These are phyloP conservation scores for Colletotrichum lindemuthianum DNA, from an alignment of 2,329 filamentous ascomycete genomes.

Conservation along the genomic window DNA sequence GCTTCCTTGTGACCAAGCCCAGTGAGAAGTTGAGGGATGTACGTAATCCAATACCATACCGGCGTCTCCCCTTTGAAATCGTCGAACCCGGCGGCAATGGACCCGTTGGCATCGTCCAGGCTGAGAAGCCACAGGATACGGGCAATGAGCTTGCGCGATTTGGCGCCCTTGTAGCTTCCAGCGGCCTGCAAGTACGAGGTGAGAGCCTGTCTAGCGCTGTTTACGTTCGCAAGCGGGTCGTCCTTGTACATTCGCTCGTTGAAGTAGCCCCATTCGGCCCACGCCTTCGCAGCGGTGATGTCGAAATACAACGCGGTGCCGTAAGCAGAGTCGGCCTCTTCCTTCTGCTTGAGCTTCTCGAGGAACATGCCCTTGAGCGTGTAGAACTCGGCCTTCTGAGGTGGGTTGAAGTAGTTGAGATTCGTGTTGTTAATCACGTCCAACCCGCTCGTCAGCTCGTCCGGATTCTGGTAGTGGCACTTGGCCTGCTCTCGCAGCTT, in stretches of 20 bases:
- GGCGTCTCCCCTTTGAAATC: conserved; percentile 97
- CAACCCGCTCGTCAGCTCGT: conserved; percentile 89
- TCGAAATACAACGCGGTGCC: conserved; percentile 96
- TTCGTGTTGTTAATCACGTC: conserved; percentile 99
- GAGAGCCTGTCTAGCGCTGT: conserved; percentile 87
- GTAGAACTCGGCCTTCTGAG: conserved; percentile 99
- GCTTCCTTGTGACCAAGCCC: conserved; percentile 93
- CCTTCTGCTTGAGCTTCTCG: conserved; percentile 89
- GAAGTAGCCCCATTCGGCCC: conserved; percentile 99
- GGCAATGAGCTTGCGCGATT: conserved; percentile 92
- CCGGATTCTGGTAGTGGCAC: conserved; percentile 96
- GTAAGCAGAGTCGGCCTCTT: conserved; percentile 92
- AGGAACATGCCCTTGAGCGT: conserved; percentile 99
- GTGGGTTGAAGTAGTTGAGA: conserved; percentile 94
- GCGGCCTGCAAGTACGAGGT: conserved; percentile 97
- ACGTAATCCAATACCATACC: conserved; percentile 99
- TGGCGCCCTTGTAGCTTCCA: conserved; percentile 95
- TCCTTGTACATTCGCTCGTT: conserved; percentile 97
- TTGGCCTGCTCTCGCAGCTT: conserved; percentile 99
- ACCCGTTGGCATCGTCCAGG: conserved; percentile 87
- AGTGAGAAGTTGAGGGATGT: conserved; percentile 94
- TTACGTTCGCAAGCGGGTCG: conserved; percentile 78
- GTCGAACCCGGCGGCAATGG: conserved; percentile 86
- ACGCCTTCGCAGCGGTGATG: conserved; percentile 93
- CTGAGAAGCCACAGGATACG: conserved; percentile 96